Percentiles rank a stretch among this genome's conserved stretches.
Evolutionary conservation across 129 eudicot genomes (phyloP).

Genomic region (Helianthus annuus): DNA sequence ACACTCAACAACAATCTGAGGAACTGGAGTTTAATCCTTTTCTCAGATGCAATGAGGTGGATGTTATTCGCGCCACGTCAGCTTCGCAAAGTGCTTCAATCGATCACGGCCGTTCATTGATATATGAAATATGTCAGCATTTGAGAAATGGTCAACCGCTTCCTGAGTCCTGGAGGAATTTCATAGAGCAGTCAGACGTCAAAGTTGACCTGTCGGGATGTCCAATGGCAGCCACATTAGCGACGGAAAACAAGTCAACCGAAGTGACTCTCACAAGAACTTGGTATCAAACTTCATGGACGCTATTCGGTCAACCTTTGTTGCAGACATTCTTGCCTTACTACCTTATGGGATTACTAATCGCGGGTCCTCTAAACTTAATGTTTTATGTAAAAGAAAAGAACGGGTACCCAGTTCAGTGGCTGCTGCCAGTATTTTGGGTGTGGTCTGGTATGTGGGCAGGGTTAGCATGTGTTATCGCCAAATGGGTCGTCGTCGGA

Average conservation of each 20-base stretch:
- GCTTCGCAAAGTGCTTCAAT: slow-evolving; percentile 83
- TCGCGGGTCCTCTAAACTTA: slow-evolving; percentile 51
- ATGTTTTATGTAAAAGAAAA: slow-evolving; percentile 34
- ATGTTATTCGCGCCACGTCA: slow-evolving; percentile 68
- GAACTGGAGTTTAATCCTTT: slow-evolving; percentile 73
- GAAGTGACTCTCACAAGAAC: slow-evolving; percentile 56
- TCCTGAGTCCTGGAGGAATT: slow-evolving; percentile 76
- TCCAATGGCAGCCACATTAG: slow-evolving; percentile 60
- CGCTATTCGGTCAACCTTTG: slow-evolving; percentile 63
- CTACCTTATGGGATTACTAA: slow-evolving; percentile 54
- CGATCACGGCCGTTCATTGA: slow-evolving; percentile 83
- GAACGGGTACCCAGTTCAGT: slow-evolving; percentile 54
- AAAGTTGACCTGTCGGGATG: slow-evolving; percentile 86
- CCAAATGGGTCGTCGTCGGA: slow-evolving; percentile 72
- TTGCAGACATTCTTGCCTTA: slow-evolving; percentile 73
- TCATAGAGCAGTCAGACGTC: slow-evolving; percentile 80
- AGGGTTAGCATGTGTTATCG: slow-evolving; percentile 55
- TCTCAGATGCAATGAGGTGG: slow-evolving; percentile 62
- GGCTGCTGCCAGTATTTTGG: slow-evolving; percentile 69
- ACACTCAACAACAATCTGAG: slow-evolving; percentile 57
- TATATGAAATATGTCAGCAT: slow-evolving; percentile 81
- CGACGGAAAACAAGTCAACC: slow-evolving; percentile 26
- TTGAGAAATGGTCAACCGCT: slow-evolving; percentile 71
- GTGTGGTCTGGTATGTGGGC: slow-evolving; percentile 54
- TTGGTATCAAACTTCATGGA: slow-evolving; percentile 66